Evolutionary conservation across 345 rosid genomes (phyloP).

Genomic region (Eucalyptus dawsonii): DNA sequence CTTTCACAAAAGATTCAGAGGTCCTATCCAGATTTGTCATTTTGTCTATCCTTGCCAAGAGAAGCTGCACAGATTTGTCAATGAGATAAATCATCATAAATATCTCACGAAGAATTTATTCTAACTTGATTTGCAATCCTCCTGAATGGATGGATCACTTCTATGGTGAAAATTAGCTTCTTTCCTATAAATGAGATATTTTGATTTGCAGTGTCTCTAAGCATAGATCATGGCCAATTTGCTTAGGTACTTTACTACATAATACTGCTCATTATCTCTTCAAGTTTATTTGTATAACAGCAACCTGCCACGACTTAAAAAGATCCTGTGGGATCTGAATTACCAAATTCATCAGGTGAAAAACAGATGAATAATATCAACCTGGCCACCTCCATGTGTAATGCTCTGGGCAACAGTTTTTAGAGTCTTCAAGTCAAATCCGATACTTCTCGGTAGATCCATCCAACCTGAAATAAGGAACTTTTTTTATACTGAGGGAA

Average conservation of each 20-base stretch:
- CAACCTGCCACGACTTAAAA: not conserved
- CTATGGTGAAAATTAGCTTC: not conserved
- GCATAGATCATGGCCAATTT: not conserved
- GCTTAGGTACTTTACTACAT: not conserved
- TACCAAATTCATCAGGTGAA: not conserved
- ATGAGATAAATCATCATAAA: not conserved
- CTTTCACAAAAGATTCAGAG: slow-evolving; percentile 23
- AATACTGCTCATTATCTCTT: not conserved
- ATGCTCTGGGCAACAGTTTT: slow-evolving; percentile 20
- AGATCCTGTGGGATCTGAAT: not conserved
- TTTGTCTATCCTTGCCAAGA: slow-evolving; percentile 35
- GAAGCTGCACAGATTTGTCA: slow-evolving; percentile 18
- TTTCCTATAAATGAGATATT: not conserved
- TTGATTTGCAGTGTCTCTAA: not conserved
- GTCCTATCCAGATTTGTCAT: slow-evolving; percentile 5
- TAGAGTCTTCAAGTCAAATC: slow-evolving; percentile 37
- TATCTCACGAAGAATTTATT: not conserved
- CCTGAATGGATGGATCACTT: not conserved
- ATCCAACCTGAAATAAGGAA: slow-evolving; percentile 35
- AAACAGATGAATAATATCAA: slow-evolving; percentile 1
- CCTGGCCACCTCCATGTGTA: slow-evolving; percentile 32
- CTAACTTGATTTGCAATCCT: not conserved
- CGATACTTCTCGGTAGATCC: slow-evolving; percentile 35
- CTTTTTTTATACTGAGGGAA: not conserved
- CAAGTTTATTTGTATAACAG: not conserved